phyloP scores from a whole-genome alignment of 2,329 filamentous ascomycete species.

The Rasamsonia emersonii region DNA sequence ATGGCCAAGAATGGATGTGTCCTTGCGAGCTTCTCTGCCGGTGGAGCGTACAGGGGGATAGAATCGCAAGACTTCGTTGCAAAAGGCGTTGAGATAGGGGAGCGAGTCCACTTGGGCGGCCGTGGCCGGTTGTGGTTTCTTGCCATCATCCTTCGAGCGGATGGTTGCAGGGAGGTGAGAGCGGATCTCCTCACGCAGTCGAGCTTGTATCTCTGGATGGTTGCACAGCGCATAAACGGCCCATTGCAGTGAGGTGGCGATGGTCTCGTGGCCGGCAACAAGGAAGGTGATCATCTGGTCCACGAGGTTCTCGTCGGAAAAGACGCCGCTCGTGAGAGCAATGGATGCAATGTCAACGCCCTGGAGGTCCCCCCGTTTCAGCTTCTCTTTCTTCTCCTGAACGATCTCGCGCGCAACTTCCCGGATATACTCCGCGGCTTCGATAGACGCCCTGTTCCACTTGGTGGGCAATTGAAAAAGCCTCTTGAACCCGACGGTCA shows the following conservation, averaged over 20 bases:
- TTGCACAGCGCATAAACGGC: constrained; percentile 16
- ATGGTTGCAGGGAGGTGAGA: constrained; percentile 14
- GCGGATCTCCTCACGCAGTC: constrained; percentile 17
- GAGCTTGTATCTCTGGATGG: constrained; percentile 15
- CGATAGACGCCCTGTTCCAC: constrained; percentile 57
- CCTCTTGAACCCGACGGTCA: constrained; percentile 58
- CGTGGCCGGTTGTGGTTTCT: neutral
- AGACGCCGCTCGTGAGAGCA: constrained; percentile 63
- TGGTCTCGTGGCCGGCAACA: constrained; percentile 16
- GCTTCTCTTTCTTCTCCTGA: constrained; percentile 54
- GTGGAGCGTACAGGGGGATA: constrained; percentile 65
- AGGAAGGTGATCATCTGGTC: constrained; percentile 2
- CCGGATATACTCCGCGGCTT: constrained; percentile 53
- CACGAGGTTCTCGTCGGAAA: neutral
- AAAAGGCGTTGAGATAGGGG: constrained; percentile 71
- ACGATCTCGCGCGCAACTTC: constrained; percentile 61
- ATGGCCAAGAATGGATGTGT: constrained; percentile 58
- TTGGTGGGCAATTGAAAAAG: constrained; percentile 57
- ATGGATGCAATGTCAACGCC: constrained; percentile 68
- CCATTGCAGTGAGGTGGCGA: constrained; percentile 18
- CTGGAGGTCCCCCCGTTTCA: constrained; percentile 23
- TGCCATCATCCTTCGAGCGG: neutral
- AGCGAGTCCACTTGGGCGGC: constrained; percentile 47
- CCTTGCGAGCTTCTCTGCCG: constrained; percentile 53
- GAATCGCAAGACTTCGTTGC: constrained; percentile 67